These are phyloP conservation scores for Cercophora sp. DNA, from an alignment of 495 filamentous ascomycete genomes.

Conservation along the genomic window DNA sequence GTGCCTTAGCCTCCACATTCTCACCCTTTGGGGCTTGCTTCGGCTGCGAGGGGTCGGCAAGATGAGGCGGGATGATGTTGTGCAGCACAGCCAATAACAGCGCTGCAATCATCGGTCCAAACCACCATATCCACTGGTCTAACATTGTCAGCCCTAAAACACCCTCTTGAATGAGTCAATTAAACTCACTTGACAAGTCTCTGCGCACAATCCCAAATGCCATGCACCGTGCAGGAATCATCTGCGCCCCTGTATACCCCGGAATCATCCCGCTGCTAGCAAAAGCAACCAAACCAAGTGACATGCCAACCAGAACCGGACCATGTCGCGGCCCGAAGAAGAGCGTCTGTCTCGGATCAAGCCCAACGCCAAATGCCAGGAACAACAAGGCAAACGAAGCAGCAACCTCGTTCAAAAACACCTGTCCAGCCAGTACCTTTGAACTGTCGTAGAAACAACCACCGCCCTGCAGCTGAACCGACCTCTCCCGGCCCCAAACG, in stretches of 20 bases:
- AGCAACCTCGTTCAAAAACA: conserved; percentile 1
- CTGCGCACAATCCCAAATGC: conserved; percentile 27
- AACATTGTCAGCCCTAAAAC: not conserved
- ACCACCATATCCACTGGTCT: conserved; percentile 34
- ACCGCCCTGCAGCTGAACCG: conserved; percentile 9
- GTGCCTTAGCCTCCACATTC: too few relatives aligned
- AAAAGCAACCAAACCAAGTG: conserved; percentile 44
- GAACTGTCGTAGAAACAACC: conserved; percentile 2
- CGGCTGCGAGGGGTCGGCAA: too few relatives aligned
- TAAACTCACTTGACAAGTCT: conserved; percentile 18
- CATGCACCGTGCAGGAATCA: conserved; percentile 31
- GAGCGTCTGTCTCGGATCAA: conserved; percentile 52
- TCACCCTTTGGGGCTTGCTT: too few relatives aligned
- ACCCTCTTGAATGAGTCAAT: conserved; percentile 6
- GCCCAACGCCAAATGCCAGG: conserved; percentile 49
- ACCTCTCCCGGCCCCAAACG: not conserved
- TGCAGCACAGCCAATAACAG: conserved; percentile 20
- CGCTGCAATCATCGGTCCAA: conserved; percentile 18
- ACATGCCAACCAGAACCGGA: conserved; percentile 50
- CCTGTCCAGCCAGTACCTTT: not conserved
- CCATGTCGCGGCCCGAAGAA: conserved; percentile 49
- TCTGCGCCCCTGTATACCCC: conserved; percentile 44
- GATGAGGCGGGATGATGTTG: conserved; percentile 23
- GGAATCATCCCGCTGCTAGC: conserved; percentile 39
- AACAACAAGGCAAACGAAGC: conserved; percentile 17